Conservation (phyloP, 305 asterid genomes). For the Lippia alba region DNA sequence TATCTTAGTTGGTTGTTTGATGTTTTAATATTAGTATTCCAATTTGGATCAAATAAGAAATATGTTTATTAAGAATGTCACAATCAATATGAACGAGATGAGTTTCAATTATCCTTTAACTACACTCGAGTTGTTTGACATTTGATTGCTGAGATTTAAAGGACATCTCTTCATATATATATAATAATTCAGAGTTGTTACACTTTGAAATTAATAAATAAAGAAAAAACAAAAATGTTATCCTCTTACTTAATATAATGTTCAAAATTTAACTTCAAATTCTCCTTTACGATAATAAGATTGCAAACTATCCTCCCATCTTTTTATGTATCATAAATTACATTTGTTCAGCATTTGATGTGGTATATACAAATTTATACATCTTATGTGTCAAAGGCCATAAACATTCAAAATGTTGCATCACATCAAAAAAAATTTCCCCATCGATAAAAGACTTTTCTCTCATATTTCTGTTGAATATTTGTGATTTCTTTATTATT, state of each 20-base stretch:
- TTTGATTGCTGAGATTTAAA: too few species aligned
- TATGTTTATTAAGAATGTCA: slow-evolving; percentile 7
- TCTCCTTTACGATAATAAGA: background rate
- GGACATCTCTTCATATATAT: background rate
- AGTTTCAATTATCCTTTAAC: background rate
- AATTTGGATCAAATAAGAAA: slow-evolving; percentile 26
- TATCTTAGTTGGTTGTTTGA: background rate
- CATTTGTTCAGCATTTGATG: too few species aligned
- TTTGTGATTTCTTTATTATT: too few species aligned
- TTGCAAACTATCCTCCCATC: too few species aligned
- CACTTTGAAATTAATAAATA: slow-evolving; percentile 1
- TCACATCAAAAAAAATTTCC: too few species aligned
- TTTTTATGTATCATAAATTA: too few species aligned
- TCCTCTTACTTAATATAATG: too few species aligned
- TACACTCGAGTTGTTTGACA: slow-evolving; percentile 31
- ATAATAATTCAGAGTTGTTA: slow-evolving; percentile 3
- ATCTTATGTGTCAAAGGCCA: too few species aligned
- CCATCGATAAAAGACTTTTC: too few species aligned
- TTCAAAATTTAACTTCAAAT: background rate
- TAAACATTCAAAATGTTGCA: too few species aligned
- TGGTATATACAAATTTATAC: too few species aligned
- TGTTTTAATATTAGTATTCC: slow-evolving; percentile 14
- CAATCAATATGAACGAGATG: slow-evolving; percentile 14
- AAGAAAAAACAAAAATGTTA: background rate
- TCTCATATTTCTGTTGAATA: too few species aligned